These are phyloP conservation scores for Penicillium sp. DNA, from an alignment of 2,329 filamentous ascomycete genomes.

Conservation along the genomic window DNA sequence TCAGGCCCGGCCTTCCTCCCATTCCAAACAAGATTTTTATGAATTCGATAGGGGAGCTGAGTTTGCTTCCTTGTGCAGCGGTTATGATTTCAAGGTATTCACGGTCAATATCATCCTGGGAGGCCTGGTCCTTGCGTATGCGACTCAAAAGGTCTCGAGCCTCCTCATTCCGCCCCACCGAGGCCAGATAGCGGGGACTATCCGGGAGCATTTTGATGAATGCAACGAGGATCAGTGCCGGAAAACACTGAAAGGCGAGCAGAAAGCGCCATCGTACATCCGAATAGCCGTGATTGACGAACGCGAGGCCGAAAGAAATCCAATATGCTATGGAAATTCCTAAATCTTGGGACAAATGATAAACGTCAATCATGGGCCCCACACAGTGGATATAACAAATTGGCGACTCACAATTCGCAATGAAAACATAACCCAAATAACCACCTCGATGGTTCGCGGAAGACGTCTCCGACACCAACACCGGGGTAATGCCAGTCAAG, in stretches of 20 bases:
- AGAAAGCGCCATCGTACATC: slow-evolving; percentile 37
- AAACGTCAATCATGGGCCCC: slow-evolving; percentile 4
- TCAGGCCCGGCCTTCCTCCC: slow-evolving; percentile 31
- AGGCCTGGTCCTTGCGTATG: slow-evolving; percentile 22
- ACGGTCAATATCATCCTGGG: slow-evolving; percentile 30
- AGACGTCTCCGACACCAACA: slow-evolving; percentile 51
- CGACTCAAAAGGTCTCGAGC: slow-evolving; percentile 50
- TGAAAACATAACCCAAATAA: slow-evolving; percentile 52
- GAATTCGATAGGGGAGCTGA: slow-evolving; percentile 41
- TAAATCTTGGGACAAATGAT: slow-evolving; percentile 34
- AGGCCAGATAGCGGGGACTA: slow-evolving; percentile 35
- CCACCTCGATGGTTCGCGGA: slow-evolving; percentile 49
- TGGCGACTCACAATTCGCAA: slow-evolving; percentile 46
- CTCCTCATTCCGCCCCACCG: slow-evolving; percentile 45
- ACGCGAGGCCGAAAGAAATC: slow-evolving; percentile 39
- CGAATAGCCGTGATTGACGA: slow-evolving; percentile 35
- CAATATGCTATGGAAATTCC: slow-evolving; percentile 47
- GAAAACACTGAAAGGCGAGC: slow-evolving; percentile 37
- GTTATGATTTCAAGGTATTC: slow-evolving; percentile 40
- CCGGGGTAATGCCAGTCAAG: slow-evolving; percentile 52
- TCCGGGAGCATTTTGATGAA: slow-evolving; percentile 37
- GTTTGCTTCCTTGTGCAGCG: slow-evolving; percentile 30
- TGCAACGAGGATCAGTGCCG: slow-evolving; percentile 26
- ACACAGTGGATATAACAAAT: not conserved
- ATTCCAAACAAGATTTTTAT: slow-evolving; percentile 38